Evolutionary conservation across 148 eudicot species (phyloP), one percentile per base, ranked within the genome.

Genomic region (Rhododendron henanense): DNA sequence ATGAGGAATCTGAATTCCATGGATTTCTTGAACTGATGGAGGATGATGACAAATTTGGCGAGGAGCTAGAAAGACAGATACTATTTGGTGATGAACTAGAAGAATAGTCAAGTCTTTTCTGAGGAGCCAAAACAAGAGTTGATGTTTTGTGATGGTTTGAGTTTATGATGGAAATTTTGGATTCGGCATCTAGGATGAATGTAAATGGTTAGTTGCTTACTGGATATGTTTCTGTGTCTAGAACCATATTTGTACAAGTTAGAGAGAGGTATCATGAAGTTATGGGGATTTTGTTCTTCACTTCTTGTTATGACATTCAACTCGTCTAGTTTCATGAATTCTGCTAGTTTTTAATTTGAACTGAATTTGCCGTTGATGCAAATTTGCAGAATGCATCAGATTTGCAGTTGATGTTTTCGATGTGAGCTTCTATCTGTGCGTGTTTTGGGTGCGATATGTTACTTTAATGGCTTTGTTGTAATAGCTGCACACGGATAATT

Each of bases 21-120:
- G 61, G 86, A 67, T 35, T 81, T 35, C 39, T 44, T 55, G 77
- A 67, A 75, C 85, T 74, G 18, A 83, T 41, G 51, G 81, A 85
- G 55, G 83, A 88, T 4, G 48, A 59, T 59, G 92, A 87, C n/a
- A 35, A 77, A 69, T 87, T 88, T 77, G 88, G 87, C 3, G 79
- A 83, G 50, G 92, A 87, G 84, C 85, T 88, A 8, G 93, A 91
- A 87, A 85, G 82, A 84, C 87, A 87, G 9, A 84, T 37, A 14
- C 83, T 86, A 25, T 85, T 79, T 31, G 88, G 75, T 35, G 85
- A 86, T 5, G 73, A 50, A 71, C 80, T 81, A 23, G 50, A 86
- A 53, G 71, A 47, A 45, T 35, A 69, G 84, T 18, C 1, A 1
- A 9, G 84, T 77, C 5, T 67, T 65, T 35, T 90, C 83, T 59